Percentiles rank a stretch among this genome's conserved stretches.
Conservation (phyloP, 1,284 basidiomycete genomes). For the Cryptococcus jaspeensis region DNA sequence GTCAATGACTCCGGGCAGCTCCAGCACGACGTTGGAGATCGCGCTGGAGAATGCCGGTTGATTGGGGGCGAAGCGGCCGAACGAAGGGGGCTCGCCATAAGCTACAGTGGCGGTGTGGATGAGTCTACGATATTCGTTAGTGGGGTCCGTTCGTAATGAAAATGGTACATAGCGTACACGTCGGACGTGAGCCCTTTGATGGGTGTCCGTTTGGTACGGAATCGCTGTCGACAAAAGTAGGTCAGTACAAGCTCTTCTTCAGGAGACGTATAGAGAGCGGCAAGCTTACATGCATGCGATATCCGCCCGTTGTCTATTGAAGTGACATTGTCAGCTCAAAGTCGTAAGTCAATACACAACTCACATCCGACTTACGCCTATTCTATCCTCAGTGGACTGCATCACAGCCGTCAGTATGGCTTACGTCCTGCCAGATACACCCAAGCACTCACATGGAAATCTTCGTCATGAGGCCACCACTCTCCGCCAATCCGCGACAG, state of each 20-base stretch:
- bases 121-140: conserved; percentile 45
- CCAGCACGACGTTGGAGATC: conserved; percentile 33
- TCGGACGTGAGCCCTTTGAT: conserved; percentile 80
- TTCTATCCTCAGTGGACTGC: conserved; percentile 41
- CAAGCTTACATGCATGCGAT: conserved; percentile 42
- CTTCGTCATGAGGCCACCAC: conserved; percentile 72
- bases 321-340: conserved; percentile 1
- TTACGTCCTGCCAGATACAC: conserved; percentile 34
- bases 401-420: neutral
- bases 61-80: conserved; percentile 57
- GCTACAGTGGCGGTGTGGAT: conserved; percentile 63
- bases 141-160: neutral
- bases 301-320: conserved; percentile 63
- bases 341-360: neutral
- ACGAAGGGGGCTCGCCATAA: conserved; percentile 56
- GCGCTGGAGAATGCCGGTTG: conserved; percentile 45
- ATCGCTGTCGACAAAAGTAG: conserved; percentile 58
- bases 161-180: conserved; percentile 58
- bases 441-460: conserved; percentile 58
- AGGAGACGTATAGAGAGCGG: neutral
- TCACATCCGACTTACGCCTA: conserved; percentile 25
- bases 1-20: conserved; percentile 32
- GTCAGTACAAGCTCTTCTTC: conserved; percentile 55
- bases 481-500: conserved; percentile 62
- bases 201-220: conserved; percentile 69